Base-by-base conservation (phyloP, 75 land plant genomes). In the Selaginella tamariscina region DNA sequence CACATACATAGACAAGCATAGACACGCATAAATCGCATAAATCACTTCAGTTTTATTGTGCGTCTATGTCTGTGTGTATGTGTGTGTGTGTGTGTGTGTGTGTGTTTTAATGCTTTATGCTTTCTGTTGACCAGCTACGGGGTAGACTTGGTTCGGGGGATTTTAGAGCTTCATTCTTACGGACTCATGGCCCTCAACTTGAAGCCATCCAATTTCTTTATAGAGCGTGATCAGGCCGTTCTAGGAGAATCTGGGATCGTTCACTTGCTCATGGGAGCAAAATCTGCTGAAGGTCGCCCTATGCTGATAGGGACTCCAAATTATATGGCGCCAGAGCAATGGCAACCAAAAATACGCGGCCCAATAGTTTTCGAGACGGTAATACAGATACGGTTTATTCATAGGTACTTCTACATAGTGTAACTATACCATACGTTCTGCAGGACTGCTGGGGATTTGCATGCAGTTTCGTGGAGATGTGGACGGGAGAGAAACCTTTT, bases 291-390 rank as follows among this genome's bases (percentile, higher is more conserved):
- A 31, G 88, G 83, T 67, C 66, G 69, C 55, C 63, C 70, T 56
- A 71, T 71, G 2, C 79, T 86, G 71, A 74, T 90, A 79, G 98
- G 98, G 22, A 85, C 97, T 28, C 89, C 96, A 31, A 90, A 87
- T 56, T 94, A 85, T 67, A 94, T 94, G 98, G 91, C 98, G 60
- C 98, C 98, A 49, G 98, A 94, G 77, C 98, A 94, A 55, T 94
- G 91, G 96, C 70, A 81, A 32, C 86, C 98, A 67, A 80, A 79
- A 39, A 65, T 87, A 27, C 79, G 89, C 70, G 98, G 98, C 57
- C 98, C 98, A 66, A 56, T 94, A 29, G 79, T 86, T 20, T 85
- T 73, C 65, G 98, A 87, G 66, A 85, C 97, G 54, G n/a, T n/a
- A n/a, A n/a, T n/a, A n/a, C n/a, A n/a, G n/a, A n/a, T n/a, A n/a